Percentiles rank a stretch among this genome's conserved stretches.
Conservation (phyloP, 2,329 filamentous ascomycete species). For the Chaetomium globosum region DNA sequence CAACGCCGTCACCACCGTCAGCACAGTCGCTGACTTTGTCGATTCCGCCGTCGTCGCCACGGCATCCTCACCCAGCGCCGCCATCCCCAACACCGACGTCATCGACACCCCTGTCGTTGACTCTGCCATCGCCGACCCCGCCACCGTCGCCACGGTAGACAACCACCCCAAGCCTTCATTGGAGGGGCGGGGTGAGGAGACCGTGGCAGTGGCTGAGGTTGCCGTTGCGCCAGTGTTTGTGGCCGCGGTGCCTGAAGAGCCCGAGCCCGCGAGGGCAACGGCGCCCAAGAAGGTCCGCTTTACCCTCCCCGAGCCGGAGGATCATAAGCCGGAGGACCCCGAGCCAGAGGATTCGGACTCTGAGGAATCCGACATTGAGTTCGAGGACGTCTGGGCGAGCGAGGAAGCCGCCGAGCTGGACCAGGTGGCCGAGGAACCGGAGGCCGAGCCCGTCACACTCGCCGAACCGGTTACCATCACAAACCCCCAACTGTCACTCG, state of each 20-base stretch:
- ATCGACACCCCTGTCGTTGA: too few species aligned
- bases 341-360: too few species aligned
- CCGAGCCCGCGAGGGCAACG: too few species aligned
- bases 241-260: neutral
- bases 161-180: constrained; percentile 12
- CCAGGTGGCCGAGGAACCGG: neutral
- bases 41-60: too few species aligned
- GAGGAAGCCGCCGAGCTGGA: too few species aligned
- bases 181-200: neutral
- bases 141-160: neutral
- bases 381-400: too few species aligned
- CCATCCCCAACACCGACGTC: too few species aligned
- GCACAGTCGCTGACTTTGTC: too few species aligned
- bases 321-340: too few species aligned
- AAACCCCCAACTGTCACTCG: neutral
- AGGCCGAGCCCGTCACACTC: neutral
- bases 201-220: neutral
- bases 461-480: neutral
- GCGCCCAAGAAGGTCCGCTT: neutral
- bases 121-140: too few species aligned
- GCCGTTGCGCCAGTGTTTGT: neutral
- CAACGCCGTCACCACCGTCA: neutral
- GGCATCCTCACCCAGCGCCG: too few species aligned
- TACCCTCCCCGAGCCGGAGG: neutral
- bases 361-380: too few species aligned